Evolutionary conservation across 441 rosid species (phyloP), one percentile per base, ranked within the genome.

Genomic region (Adansonia madagascariensis): DNA sequence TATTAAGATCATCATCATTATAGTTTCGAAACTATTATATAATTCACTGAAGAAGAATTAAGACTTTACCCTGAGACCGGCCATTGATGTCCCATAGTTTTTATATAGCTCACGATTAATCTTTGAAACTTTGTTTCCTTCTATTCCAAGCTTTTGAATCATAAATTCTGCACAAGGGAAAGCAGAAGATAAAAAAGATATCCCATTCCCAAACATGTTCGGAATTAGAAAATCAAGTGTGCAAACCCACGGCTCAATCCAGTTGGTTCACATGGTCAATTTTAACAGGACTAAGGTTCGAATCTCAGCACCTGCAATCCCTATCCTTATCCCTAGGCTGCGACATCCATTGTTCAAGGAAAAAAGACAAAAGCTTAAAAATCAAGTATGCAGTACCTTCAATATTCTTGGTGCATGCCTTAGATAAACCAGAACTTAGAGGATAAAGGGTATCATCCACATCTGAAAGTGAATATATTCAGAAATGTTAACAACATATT

Each of bases 361-460:
- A 35, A 35, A 35, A 35, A 35, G 39, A 35, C 39, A 35, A 35
- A 35, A 35, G 1, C 39, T 2, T 0, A 35, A 35, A 62, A 18
- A 9, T 46, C 4, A n/a, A 27, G n/a, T 62, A 10, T 31, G 20
- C 9, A 10, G 49, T 79, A 92, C 98, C 94, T 81, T 84, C 82
- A 57, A 94, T 91, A 74, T 93, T 93, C 75, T 85, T 89, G 78
- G 91, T 43, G 79, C 90, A 86, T 61, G 80, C 81, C 11, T 53
- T 77, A 11, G 94, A 86, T 70, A 95, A 81, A 9, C 98, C 95
- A 79, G 92, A 89, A 78, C 86, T 90, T 12, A 57, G 71, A 8
- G 95, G 89, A 83, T 95, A 95, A 77, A 93, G 92, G 70, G 98
- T 94, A 82, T 94, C 98, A 80, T 94, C 98, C 73, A 94, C 80